These are phyloP conservation scores for Verticillium klebahnii DNA, from an alignment of 2,329 filamentous ascomycete species.

Conservation along the genomic window DNA sequence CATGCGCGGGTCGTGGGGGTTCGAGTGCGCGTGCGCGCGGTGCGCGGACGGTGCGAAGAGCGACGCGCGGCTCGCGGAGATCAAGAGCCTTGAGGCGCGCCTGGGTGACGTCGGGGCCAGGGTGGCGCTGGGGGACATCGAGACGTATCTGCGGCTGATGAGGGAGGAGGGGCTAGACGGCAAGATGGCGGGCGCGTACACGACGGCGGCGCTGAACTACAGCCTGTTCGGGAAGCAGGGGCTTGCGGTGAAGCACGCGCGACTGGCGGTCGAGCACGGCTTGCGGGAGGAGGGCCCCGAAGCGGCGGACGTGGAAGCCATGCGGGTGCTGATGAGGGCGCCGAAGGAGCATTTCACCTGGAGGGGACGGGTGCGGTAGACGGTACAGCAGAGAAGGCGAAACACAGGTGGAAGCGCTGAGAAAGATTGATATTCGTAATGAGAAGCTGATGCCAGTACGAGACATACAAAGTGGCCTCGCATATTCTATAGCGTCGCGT, in stretches of 20 bases:
- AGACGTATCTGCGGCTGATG: slow-evolving; percentile 31
- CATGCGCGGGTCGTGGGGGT: slow-evolving; percentile 31
- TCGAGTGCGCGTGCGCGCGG: slow-evolving; percentile 32
- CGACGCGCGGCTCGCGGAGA: slow-evolving; percentile 31
- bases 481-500: slow-evolving; percentile 14
- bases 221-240: slow-evolving; percentile 32
- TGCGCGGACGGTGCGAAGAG: slow-evolving; percentile 27
- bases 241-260: slow-evolving; percentile 30
- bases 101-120: slow-evolving; percentile 12
- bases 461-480: not conserved
- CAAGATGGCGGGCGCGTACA: slow-evolving; percentile 27
- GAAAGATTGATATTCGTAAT: no score
- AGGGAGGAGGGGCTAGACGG: slow-evolving; percentile 33
- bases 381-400: not conserved
- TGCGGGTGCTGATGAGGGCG: slow-evolving; percentile 8
- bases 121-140: slow-evolving; percentile 27
- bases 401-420: no score
- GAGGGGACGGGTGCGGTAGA: slow-evolving; percentile 6
- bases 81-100: slow-evolving; percentile 19
- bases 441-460: no score
- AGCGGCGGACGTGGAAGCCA: slow-evolving; percentile 8
- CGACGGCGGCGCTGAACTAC: slow-evolving; percentile 31
- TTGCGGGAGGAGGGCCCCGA: slow-evolving; percentile 15
- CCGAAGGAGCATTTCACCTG: slow-evolving; percentile 13
- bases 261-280: slow-evolving; percentile 29